Evolutionary conservation across 805 yeast species (phyloP), one percentile per base, ranked within the genome.

Genomic region (Wickerhamiella slavikovae): DNA sequence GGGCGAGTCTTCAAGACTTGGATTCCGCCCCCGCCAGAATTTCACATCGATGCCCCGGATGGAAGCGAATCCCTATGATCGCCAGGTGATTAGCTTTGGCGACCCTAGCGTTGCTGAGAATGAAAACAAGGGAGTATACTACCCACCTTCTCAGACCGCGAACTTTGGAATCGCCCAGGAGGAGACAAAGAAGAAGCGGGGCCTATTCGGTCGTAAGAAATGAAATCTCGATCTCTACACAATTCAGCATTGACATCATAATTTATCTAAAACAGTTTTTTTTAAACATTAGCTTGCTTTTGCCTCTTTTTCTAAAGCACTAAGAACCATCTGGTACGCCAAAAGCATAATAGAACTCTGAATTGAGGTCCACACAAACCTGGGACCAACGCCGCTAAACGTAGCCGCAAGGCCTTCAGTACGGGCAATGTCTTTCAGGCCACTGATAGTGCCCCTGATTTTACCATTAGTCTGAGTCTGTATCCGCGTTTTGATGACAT

Each of bases 361-460:
- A 13, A 83, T 58, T 38, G 92, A 77, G 0, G 96, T 85, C 99
- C 99, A 89, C 4, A 89, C 74, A 39, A 82, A 71, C 38, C 99
- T 62, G 1, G 99, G 98, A 0, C 94, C 95, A 4, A 89, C 93
- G 1, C 99, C 99, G 19, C 83, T 68, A 51, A 89, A 85, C 23
- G 80, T 58, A 0, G 93, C 93, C 2, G 63, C 35, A 0, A 72
- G 30, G 1, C 98, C 96, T 49, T 89, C 94, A 16, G 62, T 55
- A 31, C 51, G 62, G 46, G 73, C 75, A 4, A 89, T 68, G 5
- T 60, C 55, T 18, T 43, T 39, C 24, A 77, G 45, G 13, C 75
- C 72, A 29, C 55, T 54, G 20, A 57, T 29, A 1, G 73, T 64
- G 3, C 76, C 65, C 17, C 51, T 51, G 19, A 66, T 55, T 16